Percentiles rank a stretch among this genome's conserved stretches.
These are phyloP conservation scores for Dioscorea zingiberensis DNA, from an alignment of 106 monocot genomes.

Conservation along the genomic window DNA sequence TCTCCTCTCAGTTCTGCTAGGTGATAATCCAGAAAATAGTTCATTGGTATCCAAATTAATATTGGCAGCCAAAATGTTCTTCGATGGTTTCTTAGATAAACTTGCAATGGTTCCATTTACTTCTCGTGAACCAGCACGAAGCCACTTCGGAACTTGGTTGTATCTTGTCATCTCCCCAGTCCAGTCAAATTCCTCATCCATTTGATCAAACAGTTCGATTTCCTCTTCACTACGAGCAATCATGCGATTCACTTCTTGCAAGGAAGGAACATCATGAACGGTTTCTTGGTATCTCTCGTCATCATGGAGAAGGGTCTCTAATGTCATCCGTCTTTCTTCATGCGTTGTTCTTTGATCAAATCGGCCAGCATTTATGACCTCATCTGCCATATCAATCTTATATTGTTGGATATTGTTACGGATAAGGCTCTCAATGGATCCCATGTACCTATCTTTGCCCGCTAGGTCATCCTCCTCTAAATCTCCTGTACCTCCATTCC, in stretches of 20 bases:
- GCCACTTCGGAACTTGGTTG: slow-evolving; percentile 88
- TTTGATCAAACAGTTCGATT: slow-evolving; percentile 94
- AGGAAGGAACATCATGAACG: slow-evolving; percentile 92
- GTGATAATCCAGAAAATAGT: slow-evolving; percentile 18
- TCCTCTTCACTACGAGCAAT: slow-evolving; percentile 90
- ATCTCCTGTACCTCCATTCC: slow-evolving; percentile 76
- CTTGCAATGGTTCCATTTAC: slow-evolving; percentile 54
- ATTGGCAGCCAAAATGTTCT: slow-evolving; percentile 44
- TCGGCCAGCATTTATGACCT: slow-evolving; percentile 98
- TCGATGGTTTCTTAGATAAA: slow-evolving; percentile 83
- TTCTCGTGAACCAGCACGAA: slow-evolving; percentile 71
- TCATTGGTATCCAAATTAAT: slow-evolving; percentile 33
- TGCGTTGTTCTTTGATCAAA: slow-evolving; percentile 99
- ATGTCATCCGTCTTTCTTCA: slow-evolving; percentile 93
- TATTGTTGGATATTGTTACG: slow-evolving; percentile 96
- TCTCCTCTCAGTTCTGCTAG: slow-evolving; percentile 51
- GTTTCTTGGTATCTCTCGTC: slow-evolving; percentile 94
- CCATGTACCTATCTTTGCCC: slow-evolving; percentile 91
- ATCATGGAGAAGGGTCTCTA: slow-evolving; percentile 93
- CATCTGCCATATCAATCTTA: slow-evolving; percentile 99
- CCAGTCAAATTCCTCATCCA: slow-evolving; percentile 99
- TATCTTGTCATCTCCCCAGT: slow-evolving; percentile 79
- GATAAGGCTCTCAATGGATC: slow-evolving; percentile 93
- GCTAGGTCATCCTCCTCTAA: slow-evolving; percentile 82
- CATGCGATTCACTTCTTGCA: slow-evolving; percentile 93